Evolutionary conservation across 345 rosid genomes (phyloP), one percentile per base, ranked within the genome.

Genomic region (Ricinus communis): DNA sequence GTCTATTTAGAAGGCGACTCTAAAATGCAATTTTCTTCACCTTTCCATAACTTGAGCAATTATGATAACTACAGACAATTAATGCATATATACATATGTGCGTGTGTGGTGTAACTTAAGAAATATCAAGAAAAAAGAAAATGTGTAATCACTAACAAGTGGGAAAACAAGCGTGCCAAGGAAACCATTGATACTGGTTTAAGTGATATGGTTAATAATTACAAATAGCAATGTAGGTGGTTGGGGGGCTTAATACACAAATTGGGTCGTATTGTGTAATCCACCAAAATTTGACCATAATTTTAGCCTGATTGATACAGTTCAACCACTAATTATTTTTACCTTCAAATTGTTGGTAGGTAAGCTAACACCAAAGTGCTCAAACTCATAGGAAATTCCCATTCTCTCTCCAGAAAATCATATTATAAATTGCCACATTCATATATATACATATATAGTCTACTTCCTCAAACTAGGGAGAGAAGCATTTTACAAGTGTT

Each of bases 321-420:
- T 46, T 62, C 68, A 62, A 60, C 51, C 10, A 38, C 62, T 62
- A 41, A 46, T 33, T 25, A 64, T 25, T 13, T 25, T 58, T 72
- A 50, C 62, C 55, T 55, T 38, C 41, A 45, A 53, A 24, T 25
- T 62, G 76, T 24, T 72, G 71, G 71, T 60, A 49, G 75, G 80
- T 81, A 49, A 65, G 63, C 63, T 36, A 36, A 60, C 27, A 13
- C 16, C 18, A 28, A 58, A 10, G 43, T 59, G 22, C 31, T 33
- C 3, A 30, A 31, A 7, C 8, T 28, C 24, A 57, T 8, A 56
- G 36, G 14, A 38, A 4, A 16, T 36, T 8, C 14, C 47, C 47
- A 43, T 43, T 3, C 12, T 43, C 8, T 33, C 38, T 6, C 38
- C 38, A 33, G 38, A 2, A 33, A 33, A 6, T 33, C 4, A 33